Percentiles rank a stretch among this genome's conserved stretches.
Conservation (phyloP, 805 yeast genomes). For the Candida tammaniensis region DNA sequence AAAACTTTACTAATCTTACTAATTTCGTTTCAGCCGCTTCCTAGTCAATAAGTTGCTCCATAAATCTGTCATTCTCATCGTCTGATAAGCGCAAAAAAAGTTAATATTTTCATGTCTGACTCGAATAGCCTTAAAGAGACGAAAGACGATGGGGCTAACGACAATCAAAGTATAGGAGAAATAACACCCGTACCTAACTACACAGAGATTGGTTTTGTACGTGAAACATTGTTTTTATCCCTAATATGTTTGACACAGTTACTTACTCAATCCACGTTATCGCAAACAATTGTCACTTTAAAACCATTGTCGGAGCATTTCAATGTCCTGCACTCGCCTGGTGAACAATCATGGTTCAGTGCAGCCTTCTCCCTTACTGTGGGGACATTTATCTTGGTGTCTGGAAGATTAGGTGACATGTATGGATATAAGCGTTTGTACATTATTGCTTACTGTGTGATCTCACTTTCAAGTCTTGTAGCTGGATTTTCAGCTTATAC, state of each 20-base stretch:
- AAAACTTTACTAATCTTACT: not conserved
- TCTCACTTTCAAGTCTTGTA: conserved; percentile 21
- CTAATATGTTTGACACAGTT: conserved; percentile 20
- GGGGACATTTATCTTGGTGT: conserved; percentile 33
- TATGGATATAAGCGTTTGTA: conserved; percentile 31
- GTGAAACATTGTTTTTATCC: conserved; percentile 23
- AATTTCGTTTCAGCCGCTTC: not conserved
- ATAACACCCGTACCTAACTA: conserved; percentile 16
- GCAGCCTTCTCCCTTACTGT: conserved; percentile 33
- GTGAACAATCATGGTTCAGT: conserved; percentile 35
- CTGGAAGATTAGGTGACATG: conserved; percentile 35
- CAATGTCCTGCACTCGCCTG: conserved; percentile 21
- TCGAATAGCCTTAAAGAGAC: no score
- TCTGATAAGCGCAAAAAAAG: not conserved
- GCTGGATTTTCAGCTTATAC: conserved; percentile 27
- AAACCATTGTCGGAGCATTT: conserved; percentile 21
- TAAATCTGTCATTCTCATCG: not conserved
- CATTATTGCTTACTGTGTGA: conserved; percentile 23
- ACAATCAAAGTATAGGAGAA: not conserved
- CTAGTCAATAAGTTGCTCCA: not conserved
- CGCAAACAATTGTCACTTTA: conserved; percentile 19
- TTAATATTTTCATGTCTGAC: not conserved
- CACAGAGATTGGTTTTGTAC: conserved; percentile 17
- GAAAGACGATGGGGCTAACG: no score
- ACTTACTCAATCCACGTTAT: conserved; percentile 16